Base-by-base conservation (phyloP, 768 basidiomycete species). In the Chalciporus pseudorubinellus region DNA sequence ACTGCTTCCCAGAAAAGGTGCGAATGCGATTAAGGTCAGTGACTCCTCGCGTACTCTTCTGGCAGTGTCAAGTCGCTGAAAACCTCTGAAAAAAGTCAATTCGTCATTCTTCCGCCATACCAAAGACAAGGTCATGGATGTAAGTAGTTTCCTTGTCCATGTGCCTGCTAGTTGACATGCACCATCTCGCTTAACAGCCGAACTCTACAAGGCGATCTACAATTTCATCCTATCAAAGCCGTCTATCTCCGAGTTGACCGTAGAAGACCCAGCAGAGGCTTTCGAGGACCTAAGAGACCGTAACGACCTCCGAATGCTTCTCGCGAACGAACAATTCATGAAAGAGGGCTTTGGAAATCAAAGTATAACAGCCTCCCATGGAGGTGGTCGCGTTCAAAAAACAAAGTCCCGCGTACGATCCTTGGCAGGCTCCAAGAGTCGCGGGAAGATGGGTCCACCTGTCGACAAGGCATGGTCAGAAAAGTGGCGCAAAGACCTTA, bases 261-360 rank as follows among this genome's bases (percentile, higher is more conserved):
- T 99, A 19, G 97, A 99, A 71, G 97, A 99, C 67, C 97, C 97
- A 1, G 93, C 93, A 0, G 97, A 99, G 71, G 90, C 92, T 10
- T 98, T 99, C 63, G 95, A 98, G 67, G 97, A 98, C 67, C 78
- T 98, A 39, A 77, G 95, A 29, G 97, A 98, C 71, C 86, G 91
- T 48, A 89, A 88, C 58, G 97, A 99, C 67, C 77, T 98, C 18
- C 73, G 78, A 55, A 88, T 89, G 79, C 75, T 98, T 18, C 76
- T 91, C 13, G 67, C 73, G 1, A 71, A 85, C 55, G 72, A 78
- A 48, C 74, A 71, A 39, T 90, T 95, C 66, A 82, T 88, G 73
- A 70, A 75, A 24, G 89, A 92, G 67, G 89, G 76, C 3, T 87
- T 86, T 60, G 82, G 82, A 4, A 59, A 59, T 11, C 71, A 66